Conservation (phyloP, 2,329 filamentous ascomycete genomes). For the Diplodia sapinea region DNA sequence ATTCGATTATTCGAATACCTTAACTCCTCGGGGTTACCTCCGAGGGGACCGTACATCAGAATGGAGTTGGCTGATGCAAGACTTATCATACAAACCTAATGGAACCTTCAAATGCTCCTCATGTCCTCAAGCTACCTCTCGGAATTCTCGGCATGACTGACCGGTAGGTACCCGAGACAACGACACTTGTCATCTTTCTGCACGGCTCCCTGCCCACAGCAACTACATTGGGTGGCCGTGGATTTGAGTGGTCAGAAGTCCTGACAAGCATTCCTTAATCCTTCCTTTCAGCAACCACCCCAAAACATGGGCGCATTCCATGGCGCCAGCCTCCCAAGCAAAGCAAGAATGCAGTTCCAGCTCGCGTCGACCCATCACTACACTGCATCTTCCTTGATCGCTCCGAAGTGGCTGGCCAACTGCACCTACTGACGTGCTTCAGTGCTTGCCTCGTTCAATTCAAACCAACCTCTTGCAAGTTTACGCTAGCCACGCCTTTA, state of each 20-base stretch:
- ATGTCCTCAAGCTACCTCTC: background rate
- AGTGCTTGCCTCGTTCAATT: constrained; percentile 5
- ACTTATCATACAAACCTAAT: background rate
- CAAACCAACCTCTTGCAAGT: constrained; percentile 19
- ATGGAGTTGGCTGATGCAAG: background rate
- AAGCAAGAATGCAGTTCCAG: constrained; percentile 7
- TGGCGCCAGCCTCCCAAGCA: background rate
- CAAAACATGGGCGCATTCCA: constrained; percentile 18
- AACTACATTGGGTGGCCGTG: background rate
- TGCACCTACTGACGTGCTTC: background rate
- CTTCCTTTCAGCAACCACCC: background rate
- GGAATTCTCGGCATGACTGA: background rate
- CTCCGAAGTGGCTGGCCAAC: constrained; percentile 16
- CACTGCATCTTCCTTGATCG: background rate
- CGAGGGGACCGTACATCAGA: background rate
- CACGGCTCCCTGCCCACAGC: background rate
- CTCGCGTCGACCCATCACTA: background rate
- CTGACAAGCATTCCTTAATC: background rate
- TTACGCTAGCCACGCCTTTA: constrained; percentile 10
- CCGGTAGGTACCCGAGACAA: background rate
- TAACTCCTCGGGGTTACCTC: background rate
- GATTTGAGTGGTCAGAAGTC: constrained; percentile 13
- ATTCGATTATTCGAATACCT: background rate
- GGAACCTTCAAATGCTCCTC: background rate
- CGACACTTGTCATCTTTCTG: background rate